Percentiles rank a stretch among this genome's conserved stretches.
Evolutionary conservation across 1,139 yeast species (phyloP).

Genomic region (Suhomyces taliae): DNA sequence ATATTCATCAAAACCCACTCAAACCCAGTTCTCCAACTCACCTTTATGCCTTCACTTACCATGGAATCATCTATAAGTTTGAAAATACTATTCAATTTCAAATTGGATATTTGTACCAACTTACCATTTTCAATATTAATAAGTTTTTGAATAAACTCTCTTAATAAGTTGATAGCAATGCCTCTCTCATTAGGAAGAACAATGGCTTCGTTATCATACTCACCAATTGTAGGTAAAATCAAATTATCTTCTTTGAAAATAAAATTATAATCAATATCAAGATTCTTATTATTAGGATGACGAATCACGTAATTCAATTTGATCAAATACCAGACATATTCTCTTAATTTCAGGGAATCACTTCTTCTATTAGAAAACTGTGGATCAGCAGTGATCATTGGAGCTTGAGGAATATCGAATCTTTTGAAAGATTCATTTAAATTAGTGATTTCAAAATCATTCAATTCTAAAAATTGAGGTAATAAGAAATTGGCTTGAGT

Average conservation of each 20-base stretch:
- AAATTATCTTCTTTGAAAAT: conserved; percentile 12
- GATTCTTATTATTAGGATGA: conserved; percentile 19
- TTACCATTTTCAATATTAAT: conserved; percentile 18
- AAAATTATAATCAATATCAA: conserved; percentile 17
- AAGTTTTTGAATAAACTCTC: conserved; percentile 23
- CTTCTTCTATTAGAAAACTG: conserved; percentile 4
- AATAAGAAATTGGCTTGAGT: neutral
- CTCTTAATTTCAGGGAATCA: conserved; percentile 34
- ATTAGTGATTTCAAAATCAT: conserved; percentile 27
- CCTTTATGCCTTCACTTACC: conserved; percentile 22
- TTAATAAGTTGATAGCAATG: conserved; percentile 21
- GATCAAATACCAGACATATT: conserved; percentile 33
- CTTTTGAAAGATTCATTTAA: conserved; percentile 25
- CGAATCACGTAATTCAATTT: conserved; percentile 24
- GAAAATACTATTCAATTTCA: conserved; percentile 21
- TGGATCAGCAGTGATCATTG: neutral
- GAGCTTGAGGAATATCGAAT: conserved; percentile 26
- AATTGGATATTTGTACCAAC: conserved; percentile 15
- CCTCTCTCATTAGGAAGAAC: conserved; percentile 29
- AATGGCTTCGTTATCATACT: neutral
- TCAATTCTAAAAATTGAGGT: conserved; percentile 17
- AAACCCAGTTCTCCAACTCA: conserved; percentile 19
- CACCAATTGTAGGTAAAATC: conserved; percentile 6
- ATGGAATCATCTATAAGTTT: conserved; percentile 24
- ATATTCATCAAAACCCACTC: conserved; percentile 13